Base-by-base conservation (phyloP, 495 filamentous ascomycete genomes). In the Penicillium subrubescens region DNA sequence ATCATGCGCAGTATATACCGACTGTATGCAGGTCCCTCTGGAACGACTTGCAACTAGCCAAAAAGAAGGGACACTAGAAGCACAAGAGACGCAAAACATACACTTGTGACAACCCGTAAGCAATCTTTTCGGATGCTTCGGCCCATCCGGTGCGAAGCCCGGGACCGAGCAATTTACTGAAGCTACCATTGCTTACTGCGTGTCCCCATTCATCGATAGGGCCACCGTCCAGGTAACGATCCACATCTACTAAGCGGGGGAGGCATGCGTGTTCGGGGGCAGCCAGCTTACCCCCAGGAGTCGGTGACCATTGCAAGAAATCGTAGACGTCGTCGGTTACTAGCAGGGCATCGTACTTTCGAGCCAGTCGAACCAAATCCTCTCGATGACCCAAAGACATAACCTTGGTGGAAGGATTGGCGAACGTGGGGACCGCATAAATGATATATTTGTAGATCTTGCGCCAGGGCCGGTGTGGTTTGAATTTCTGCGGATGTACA, bases 291-390 rank as follows among this genome's bases (percentile, higher is more conserved):
- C 48, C 48, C 34, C 64, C 69, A 0, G 66, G 73, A 31, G 77
- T 78, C 4, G 79, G 57, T 7, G 84, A 82, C 87, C 92, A 95
- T 71, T 91, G 89, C 0, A 97, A 81, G 62, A 92, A 88, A 73
- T 97, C 94, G 64, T 97, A 97, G 1, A 97, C 92, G 74, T 97
- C 93, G 76, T 97, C 93, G 14, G 83, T 84, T n/a, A 97, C 82
- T 52, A 96, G 74, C 7, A 96, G 77, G 5, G 91, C 91, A 69
- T 97, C 88, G 71, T 88, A 86, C 34, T 86, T 75, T 14, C 93
- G 83, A 3, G 93, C 93, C 5, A 94, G 67, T 8, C 77, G 72
- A 7, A 96, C 86, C 2, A 96, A 81, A 15, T 72, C 73, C 62
- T 86, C 73, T 0, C 93, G 83, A 8, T 87, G 83, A 23, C 75